A percentile compares a stretch with the other conserved stretches of the same genome.
Conservation (phyloP, 805 yeast genomes). For the Candida succiphila region DNA sequence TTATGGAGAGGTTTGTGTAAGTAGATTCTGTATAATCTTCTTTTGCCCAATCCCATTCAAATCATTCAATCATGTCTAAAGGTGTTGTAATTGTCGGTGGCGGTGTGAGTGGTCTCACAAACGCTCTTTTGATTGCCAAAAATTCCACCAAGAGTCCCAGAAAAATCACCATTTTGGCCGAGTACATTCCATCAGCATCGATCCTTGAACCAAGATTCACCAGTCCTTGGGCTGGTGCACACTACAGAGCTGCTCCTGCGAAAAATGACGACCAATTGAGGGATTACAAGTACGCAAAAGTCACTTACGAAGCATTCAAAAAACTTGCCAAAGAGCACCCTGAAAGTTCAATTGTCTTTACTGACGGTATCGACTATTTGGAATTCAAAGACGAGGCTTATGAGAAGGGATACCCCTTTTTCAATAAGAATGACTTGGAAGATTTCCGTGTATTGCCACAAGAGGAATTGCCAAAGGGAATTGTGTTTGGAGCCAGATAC, state of each 20-base stretch:
- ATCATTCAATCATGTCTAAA: neutral
- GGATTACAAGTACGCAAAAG: conserved; percentile 39
- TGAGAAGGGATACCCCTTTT: conserved; percentile 32
- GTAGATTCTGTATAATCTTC: too few relatives aligned
- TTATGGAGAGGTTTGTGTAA: too few relatives aligned
- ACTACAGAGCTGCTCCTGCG: conserved; percentile 59
- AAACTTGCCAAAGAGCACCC: conserved; percentile 30
- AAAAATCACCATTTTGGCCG: conserved; percentile 33
- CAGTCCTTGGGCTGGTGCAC: conserved; percentile 77
- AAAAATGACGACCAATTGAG: conserved; percentile 26
- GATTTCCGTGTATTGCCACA: conserved; percentile 21
- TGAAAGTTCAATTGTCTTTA: conserved; percentile 40
- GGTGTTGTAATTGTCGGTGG: conserved; percentile 41
- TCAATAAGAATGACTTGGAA: conserved; percentile 24
- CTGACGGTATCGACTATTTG: conserved; percentile 48
- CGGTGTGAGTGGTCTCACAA: conserved; percentile 50
- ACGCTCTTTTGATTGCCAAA: conserved; percentile 36
- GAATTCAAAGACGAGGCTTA: conserved; percentile 35
- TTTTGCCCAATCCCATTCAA: too few relatives aligned
- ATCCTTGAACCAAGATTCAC: conserved; percentile 27
- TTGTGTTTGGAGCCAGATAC: conserved; percentile 38
- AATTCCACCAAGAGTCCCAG: conserved; percentile 17
- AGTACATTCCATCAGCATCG: conserved; percentile 26
- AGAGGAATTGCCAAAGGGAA: conserved; percentile 26
- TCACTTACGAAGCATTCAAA: conserved; percentile 35